phyloP scores from a whole-genome alignment of 1,284 basidiomycete genomes.

The Ganoderma resinaceum region DNA sequence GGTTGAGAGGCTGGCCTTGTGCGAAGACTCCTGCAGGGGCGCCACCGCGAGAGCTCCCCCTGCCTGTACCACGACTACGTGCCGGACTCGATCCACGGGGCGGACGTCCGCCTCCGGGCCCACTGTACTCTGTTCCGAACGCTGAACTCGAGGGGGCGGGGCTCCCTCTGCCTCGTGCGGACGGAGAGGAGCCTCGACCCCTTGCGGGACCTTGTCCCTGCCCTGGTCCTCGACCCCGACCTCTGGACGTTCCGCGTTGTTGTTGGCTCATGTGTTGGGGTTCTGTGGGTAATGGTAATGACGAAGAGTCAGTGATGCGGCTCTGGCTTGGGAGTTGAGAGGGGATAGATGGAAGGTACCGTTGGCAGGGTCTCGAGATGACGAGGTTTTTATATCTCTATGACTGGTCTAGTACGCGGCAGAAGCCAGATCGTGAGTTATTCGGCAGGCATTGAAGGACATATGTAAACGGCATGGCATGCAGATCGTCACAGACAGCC shows the following conservation, averaged over 20 bases:
- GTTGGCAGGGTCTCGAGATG: background rate
- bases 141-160: constrained; percentile 27
- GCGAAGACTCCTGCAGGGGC: constrained; percentile 38
- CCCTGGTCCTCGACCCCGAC: constrained; percentile 20
- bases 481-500: no score
- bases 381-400: background rate
- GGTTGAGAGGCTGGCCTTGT: constrained; percentile 45
- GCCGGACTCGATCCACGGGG: constrained; percentile 14
- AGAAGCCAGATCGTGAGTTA: background rate
- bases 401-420: background rate
- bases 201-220: background rate
- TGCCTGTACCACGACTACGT: constrained; percentile 15
- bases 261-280: constrained; percentile 13
- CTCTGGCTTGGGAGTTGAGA: background rate
- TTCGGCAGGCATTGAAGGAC: background rate
- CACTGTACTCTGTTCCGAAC: constrained; percentile 18
- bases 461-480: no score
- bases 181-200: constrained; percentile 23
- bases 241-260: constrained; percentile 22
- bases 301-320: background rate
- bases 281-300: background rate
- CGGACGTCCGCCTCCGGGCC: constrained; percentile 20
- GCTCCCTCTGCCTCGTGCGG: constrained; percentile 24
- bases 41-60: constrained; percentile 36
- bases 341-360: background rate